phyloP scores from a whole-genome alignment of 805 yeast species.

The Lipomyces starkeyi region DNA sequence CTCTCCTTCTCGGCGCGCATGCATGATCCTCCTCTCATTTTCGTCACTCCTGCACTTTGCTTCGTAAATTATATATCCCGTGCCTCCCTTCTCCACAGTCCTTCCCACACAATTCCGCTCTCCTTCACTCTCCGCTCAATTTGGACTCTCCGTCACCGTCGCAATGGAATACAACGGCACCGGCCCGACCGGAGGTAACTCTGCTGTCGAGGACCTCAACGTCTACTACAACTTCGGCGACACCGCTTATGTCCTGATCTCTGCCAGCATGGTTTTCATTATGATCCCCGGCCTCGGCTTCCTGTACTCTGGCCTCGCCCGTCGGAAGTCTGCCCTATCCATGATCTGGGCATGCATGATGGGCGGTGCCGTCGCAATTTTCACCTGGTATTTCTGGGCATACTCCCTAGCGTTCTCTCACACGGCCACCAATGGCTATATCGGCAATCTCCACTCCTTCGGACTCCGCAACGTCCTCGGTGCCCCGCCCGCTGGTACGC shows the following conservation, averaged over 20 bases:
- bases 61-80: too few species aligned
- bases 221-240: constrained; percentile 53
- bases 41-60: too few species aligned
- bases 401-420: constrained; percentile 85
- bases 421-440: constrained; percentile 81
- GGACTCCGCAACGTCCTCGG: constrained; percentile 78
- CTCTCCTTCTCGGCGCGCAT: not conserved
- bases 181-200: constrained; percentile 78
- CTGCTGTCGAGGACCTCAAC: constrained; percentile 74
- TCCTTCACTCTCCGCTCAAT: not conserved
- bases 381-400: constrained; percentile 99
- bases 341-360: constrained; percentile 92
- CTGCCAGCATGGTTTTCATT: constrained; percentile 66
- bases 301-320: constrained; percentile 90
- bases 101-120: too few species aligned
- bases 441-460: constrained; percentile 83
- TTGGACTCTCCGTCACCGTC: not conserved
- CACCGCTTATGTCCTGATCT: constrained; percentile 47
- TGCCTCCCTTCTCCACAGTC: too few species aligned
- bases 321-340: constrained; percentile 93
- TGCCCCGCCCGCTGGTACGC: constrained; percentile 48
- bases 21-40: not conserved
- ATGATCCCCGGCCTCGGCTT: constrained; percentile 97
- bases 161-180: constrained; percentile 22
- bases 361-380: constrained; percentile 79